Evolutionary conservation across 768 basidiomycete genomes (phyloP).

Genomic region (Multifurca ochricompacta): DNA sequence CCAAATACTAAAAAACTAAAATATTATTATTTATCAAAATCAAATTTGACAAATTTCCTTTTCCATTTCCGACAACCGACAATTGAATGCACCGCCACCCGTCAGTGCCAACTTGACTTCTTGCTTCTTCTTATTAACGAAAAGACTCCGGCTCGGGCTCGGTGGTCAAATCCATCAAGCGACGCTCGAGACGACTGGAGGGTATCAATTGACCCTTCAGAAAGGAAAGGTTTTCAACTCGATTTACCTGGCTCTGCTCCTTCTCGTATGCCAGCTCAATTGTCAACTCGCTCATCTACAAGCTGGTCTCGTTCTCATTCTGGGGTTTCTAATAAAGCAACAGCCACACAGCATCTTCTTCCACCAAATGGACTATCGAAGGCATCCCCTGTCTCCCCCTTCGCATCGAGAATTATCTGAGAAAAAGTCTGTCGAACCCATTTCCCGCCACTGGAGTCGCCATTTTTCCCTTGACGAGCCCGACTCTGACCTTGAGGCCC

Average conservation of each 20-base stretch:
- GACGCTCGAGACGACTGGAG: no score
- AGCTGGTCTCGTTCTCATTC: constrained; percentile 4
- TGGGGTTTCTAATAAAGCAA: not conserved
- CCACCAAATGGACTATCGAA: constrained; percentile 15
- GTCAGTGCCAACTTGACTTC: no score
- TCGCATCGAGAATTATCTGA: not conserved
- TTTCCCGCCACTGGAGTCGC: not conserved
- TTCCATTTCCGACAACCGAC: no score
- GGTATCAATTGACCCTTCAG: no score
- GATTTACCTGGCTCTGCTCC: not conserved
- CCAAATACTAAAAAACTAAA: no score
- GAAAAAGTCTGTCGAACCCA: not conserved
- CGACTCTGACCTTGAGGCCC: not conserved
- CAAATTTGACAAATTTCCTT: no score
- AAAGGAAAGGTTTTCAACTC: no score
- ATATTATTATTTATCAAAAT: no score
- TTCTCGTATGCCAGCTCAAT: constrained; percentile 2
- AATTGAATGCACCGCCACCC: no score
- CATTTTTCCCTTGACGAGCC: constrained; percentile 1
- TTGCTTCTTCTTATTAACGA: no score
- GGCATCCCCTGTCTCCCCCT: constrained; percentile 10
- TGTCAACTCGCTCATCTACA: constrained; percentile 1
- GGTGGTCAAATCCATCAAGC: no score
- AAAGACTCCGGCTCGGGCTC: no score
- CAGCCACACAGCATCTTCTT: constrained; percentile 1